Evolutionary conservation across 257 asterid genomes (phyloP), one percentile per base, ranked within the genome.

Genomic region (Solanum ossicruentum): DNA sequence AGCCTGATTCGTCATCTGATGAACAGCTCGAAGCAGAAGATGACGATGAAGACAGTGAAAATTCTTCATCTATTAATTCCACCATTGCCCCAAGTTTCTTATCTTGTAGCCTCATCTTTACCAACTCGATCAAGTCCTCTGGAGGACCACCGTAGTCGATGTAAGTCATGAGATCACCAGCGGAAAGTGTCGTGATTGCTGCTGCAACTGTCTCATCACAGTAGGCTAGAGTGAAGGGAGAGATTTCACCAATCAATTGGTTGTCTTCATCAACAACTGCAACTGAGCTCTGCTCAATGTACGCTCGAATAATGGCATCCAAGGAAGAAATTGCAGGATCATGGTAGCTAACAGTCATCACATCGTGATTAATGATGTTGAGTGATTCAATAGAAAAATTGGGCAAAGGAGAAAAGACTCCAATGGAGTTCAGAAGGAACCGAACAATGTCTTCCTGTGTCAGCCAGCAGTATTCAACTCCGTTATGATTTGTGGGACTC

Each of bases 371-470:
- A 61, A 94, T 91, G 83, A 94, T 61, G 36, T 89, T 85, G 81
- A 95, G 95, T 1, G 94, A 91, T 28, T 92, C 91, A 41, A 95
- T 85, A 57, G 91, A 57, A 63, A 45, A 88, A n/a, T 97, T 88
- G 6, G 97, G 91, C 63, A 88, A 81, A 0, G 98, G 97, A 51
- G 94, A 93, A 91, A 95, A 95, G 72, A 92, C 90, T 79, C 94
- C 93, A 10, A 95, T 89, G 65, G 95, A 91, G 84, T 91, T 95
- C 88, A 95, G 96, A 87, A 94, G 89, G 92, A 88, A 95, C 21
- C 98, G 97, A 28, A 91, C 85, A 4, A 95, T 86, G 58, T 95
- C 97, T 85, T 95, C 98, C n/a, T 86, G 95, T 0, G 95, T 91
- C 36, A 95, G 88, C 98, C 98, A 95, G 70, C 98, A 95, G 88